Evolutionary conservation across 2,329 filamentous ascomycete species (phyloP).

Genomic region (Phialocephala sp.): DNA sequence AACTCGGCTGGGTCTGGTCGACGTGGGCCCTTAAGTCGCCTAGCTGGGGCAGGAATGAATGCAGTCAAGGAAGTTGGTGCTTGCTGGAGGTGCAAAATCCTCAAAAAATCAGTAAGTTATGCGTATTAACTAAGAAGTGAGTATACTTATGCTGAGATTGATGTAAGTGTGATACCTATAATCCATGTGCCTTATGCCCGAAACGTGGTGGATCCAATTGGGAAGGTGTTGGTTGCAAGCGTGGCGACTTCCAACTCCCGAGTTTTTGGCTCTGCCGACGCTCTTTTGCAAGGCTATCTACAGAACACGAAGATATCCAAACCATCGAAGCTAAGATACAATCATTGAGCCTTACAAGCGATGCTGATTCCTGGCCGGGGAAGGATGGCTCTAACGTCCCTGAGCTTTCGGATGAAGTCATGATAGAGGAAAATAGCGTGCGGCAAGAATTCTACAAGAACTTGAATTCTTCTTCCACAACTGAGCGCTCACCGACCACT

Average conservation of each 20-base stretch:
- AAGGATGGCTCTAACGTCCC: background rate
- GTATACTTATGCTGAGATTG: background rate
- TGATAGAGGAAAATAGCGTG: background rate
- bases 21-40: slow-evolving; percentile 17
- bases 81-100: slow-evolving; percentile 30
- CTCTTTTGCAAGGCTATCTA: background rate
- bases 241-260: slow-evolving; percentile 15
- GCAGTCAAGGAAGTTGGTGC: slow-evolving; percentile 21
- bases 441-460: background rate
- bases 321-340: background rate
- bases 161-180: slow-evolving; percentile 20
- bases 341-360: background rate
- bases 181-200: slow-evolving; percentile 23
- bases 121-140: background rate
- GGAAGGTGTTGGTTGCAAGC: slow-evolving; percentile 23
- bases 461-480: background rate
- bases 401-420: background rate
- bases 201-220: slow-evolving; percentile 23
- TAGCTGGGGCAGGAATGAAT: slow-evolving; percentile 23
- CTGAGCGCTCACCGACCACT: background rate
- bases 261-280: background rate
- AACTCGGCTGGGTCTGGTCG: slow-evolving; percentile 14
- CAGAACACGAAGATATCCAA: background rate
- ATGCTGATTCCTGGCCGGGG: background rate
- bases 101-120: slow-evolving; percentile 25